These are phyloP conservation scores for Mycothermus thermophilus DNA, from an alignment of 495 filamentous ascomycete species.

Conservation along the genomic window DNA sequence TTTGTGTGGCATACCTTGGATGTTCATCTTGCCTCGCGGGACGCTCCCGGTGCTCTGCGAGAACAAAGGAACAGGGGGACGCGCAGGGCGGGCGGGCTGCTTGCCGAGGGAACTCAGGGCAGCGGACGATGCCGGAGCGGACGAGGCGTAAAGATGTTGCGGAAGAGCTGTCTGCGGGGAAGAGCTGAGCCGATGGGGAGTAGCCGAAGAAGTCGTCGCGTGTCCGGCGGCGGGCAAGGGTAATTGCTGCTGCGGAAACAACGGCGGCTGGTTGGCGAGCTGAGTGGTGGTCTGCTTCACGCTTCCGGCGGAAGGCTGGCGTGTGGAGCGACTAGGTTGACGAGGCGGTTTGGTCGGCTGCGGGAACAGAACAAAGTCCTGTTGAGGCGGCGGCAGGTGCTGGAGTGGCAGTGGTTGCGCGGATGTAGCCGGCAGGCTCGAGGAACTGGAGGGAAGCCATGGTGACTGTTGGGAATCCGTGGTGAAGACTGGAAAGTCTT, in stretches of 20 bases:
- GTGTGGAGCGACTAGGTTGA: slow-evolving; percentile 35
- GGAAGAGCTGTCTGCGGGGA: slow-evolving; percentile 24
- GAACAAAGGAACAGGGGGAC: slow-evolving; percentile 33
- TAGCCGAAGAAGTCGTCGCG: slow-evolving; percentile 40
- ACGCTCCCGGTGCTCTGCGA: slow-evolving; percentile 33
- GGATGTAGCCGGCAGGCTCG: slow-evolving; percentile 44
- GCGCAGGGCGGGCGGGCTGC: slow-evolving; percentile 32
- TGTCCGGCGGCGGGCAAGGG: slow-evolving; percentile 47
- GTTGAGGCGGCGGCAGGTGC: slow-evolving; percentile 32
- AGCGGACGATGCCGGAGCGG: slow-evolving; percentile 33
- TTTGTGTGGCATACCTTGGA: slow-evolving; percentile 29
- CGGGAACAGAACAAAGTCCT: slow-evolving; percentile 44
- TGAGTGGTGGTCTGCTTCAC: slow-evolving; percentile 29
- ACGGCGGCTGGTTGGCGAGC: slow-evolving; percentile 19
- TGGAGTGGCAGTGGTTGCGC: slow-evolving; percentile 33
- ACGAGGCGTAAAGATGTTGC: slow-evolving; percentile 41
- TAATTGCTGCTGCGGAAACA: slow-evolving; percentile 32
- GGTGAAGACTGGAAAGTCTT: slow-evolving; percentile 45
- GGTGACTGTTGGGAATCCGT: slow-evolving; percentile 43
- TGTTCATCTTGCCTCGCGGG: slow-evolving; percentile 33
- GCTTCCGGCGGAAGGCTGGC: slow-evolving; percentile 27
- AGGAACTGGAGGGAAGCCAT: slow-evolving; percentile 48
- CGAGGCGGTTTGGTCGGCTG: slow-evolving; percentile 29
- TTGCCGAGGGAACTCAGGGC: slow-evolving; percentile 29
- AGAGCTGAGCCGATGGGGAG: slow-evolving; percentile 42